phyloP scores from a whole-genome alignment of 805 yeast species.

The Diddensiella caesifluorescens region DNA sequence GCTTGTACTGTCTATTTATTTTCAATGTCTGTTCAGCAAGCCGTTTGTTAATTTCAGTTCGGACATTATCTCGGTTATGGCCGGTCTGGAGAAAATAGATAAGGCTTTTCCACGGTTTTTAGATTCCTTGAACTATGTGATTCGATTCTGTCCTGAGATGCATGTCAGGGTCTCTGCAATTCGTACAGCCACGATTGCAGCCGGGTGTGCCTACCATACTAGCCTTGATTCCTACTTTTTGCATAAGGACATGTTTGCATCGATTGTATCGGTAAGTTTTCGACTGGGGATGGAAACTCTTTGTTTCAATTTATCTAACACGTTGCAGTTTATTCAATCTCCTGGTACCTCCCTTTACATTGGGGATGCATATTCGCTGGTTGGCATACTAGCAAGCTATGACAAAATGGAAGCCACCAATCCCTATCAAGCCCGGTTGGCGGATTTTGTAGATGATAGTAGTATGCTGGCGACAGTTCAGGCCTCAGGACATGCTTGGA shows the following conservation, averaged over 20 bases:
- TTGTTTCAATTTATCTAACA: not conserved
- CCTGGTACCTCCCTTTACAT: slow-evolving; percentile 23
- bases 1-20: slow-evolving; percentile 23
- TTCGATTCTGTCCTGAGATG: slow-evolving; percentile 20
- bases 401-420: slow-evolving; percentile 34
- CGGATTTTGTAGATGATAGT: slow-evolving; percentile 37
- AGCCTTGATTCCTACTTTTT: slow-evolving; percentile 31
- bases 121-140: slow-evolving; percentile 24
- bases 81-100: slow-evolving; percentile 34
- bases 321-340: slow-evolving; percentile 28
- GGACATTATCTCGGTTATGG: slow-evolving; percentile 31
- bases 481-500: slow-evolving; percentile 27
- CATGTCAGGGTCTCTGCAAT: slow-evolving; percentile 26
- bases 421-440: slow-evolving; percentile 33
- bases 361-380: slow-evolving; percentile 33
- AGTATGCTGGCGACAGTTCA: slow-evolving; percentile 31
- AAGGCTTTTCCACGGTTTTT: slow-evolving; percentile 28
- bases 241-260: slow-evolving; percentile 35
- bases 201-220: slow-evolving; percentile 32
- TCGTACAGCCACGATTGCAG: slow-evolving; percentile 28
- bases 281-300: not conserved
- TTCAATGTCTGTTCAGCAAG: slow-evolving; percentile 27
- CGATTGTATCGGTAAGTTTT: slow-evolving; percentile 20
- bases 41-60: slow-evolving; percentile 26
- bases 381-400: slow-evolving; percentile 36